Conservation (phyloP, 805 yeast genomes). For the Priceomyces carsonii region DNA sequence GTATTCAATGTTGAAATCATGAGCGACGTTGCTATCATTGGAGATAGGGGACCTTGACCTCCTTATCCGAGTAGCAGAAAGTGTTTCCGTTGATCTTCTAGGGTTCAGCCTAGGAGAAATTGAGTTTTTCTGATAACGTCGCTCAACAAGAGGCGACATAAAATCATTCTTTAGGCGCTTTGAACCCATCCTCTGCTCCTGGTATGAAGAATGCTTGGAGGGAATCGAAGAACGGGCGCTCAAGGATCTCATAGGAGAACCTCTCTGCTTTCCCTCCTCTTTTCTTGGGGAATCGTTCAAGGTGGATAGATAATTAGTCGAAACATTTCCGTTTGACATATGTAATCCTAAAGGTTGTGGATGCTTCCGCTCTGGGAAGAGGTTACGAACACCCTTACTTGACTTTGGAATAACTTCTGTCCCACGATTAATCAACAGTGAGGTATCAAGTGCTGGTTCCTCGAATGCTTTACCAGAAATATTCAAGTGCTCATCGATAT, state of each 20-base stretch:
- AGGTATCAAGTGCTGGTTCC: no score
- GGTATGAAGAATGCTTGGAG: neutral
- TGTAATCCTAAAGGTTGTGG: no score
- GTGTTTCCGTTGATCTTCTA: neutral
- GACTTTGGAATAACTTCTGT: no score
- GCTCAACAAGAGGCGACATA: slow-evolving; percentile 3
- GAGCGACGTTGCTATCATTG: slow-evolving; percentile 7
- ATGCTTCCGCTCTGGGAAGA: no score
- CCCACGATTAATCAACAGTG: no score
- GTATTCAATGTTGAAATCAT: no score
- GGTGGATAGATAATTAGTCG: no score
- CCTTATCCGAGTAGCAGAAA: neutral
- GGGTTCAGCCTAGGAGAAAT: neutral
- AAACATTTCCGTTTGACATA: no score
- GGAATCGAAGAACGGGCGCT: neutral
- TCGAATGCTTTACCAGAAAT: no score
- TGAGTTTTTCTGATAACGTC: slow-evolving; percentile 2
- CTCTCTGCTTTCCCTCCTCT: slow-evolving; percentile 2
- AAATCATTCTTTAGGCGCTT: neutral
- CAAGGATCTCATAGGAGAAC: neutral
- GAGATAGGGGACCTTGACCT: slow-evolving; percentile 14
- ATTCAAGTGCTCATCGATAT: no score
- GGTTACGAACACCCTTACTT: no score
- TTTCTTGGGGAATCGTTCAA: neutral
- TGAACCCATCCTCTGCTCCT: neutral